phyloP scores from a whole-genome alignment of 2,329 filamentous ascomycete species.

The Xylariales sp. region DNA sequence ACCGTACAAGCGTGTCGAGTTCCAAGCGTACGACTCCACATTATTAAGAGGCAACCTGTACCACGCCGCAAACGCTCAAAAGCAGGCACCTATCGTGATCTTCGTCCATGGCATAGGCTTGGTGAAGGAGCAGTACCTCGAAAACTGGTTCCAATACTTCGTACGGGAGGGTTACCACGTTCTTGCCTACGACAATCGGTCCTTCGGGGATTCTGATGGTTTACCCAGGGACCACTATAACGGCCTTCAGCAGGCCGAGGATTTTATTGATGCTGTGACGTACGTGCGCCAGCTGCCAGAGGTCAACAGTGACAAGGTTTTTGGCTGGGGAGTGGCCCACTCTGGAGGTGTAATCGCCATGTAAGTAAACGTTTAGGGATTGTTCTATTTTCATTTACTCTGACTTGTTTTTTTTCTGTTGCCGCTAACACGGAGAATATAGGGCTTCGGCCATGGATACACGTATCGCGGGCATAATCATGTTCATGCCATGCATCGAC shows the following conservation, averaged over 20 bases:
- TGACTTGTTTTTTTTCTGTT: too few relatives aligned
- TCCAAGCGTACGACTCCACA: not conserved
- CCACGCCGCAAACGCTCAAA: not conserved
- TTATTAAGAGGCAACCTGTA: not conserved
- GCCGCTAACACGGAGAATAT: too few relatives aligned
- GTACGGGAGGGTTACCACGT: not conserved
- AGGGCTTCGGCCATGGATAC: not conserved
- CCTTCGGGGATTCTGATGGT: not conserved
- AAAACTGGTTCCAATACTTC: not conserved
- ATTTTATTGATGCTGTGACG: not conserved
- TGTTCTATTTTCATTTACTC: too few relatives aligned
- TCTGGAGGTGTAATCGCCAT: not conserved
- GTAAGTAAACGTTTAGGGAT: too few relatives aligned
- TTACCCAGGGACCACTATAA: not conserved
- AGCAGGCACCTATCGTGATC: not conserved
- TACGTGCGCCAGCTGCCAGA: not conserved
- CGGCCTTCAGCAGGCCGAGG: not conserved
- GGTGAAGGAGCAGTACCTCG: not conserved
- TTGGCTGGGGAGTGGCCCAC: not conserved
- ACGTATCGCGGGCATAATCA: not conserved
- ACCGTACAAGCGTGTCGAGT: constrained; percentile 1
- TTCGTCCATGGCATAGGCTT: not conserved
- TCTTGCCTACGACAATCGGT: not conserved
- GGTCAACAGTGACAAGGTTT: not conserved
- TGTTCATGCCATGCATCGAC: constrained; percentile 1